Base-by-base conservation (phyloP, 179 eudicot species). In the Beta corolliflora region DNA sequence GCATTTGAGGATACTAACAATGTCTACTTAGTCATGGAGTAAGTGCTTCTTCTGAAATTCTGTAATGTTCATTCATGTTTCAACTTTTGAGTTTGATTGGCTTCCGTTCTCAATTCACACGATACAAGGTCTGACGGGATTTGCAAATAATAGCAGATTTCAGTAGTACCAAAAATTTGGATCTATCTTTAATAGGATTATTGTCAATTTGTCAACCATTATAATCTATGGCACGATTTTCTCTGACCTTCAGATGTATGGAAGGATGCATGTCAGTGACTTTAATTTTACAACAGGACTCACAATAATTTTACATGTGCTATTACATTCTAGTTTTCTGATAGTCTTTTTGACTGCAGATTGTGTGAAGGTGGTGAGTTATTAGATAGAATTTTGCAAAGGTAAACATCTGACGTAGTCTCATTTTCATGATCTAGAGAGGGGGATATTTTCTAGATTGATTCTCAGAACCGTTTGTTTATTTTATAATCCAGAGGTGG, bases 291-390 rank as follows among this genome's bases (percentile, higher is more conserved):
- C 4, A 19, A 5, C 9, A 67, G 31, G 72, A 18, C 31, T 64
- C 71, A 67, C 25, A 52, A 52, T 29, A 45, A 12, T 66, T 25
- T 67, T 53, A 18, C 14, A 31, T 36, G 53, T 67, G 50, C 41
- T 36, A 14, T 58, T 48, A 31, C 1, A 10, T 55, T 79, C n/a
- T 36, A 41, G 16, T 52, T 69, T 29, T 53, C n/a, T 56, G 59
- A 36, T 68, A 11, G 56, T 25, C 36, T 70, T 80, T 76, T 52
- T 60, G 79, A 50, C 77, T 58, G 85, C 95, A 95, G 98, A 78
- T 89, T 95, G 87, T 95, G 98, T 84, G 98, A 95, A 91, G 98
- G 98, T 23, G 98, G 98, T 52, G 98, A 95, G 84, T 87, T 95
- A 67, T 86, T 95, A 54, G 98, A 95, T 84, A 90, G 97, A 81